Evolutionary conservation across 164 flowering plant genomes (phyloP).

Genomic region (Piper longum): DNA sequence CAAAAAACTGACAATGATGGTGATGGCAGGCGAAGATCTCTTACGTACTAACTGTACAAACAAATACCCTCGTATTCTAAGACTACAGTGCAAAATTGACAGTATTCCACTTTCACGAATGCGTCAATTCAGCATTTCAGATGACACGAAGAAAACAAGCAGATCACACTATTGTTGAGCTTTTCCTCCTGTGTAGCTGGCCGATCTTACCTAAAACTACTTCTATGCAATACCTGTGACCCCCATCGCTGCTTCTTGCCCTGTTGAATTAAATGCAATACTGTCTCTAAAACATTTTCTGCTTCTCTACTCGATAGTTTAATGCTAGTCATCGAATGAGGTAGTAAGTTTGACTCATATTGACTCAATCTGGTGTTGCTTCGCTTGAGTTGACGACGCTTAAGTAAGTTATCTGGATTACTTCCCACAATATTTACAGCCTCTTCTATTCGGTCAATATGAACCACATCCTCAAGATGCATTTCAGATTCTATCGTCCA

Average conservation of each 20-base stretch:
- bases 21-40: too few species aligned
- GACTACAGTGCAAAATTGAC: too few species aligned
- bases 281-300: slow-evolving; percentile 30
- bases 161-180: neutral
- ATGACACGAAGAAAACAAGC: neutral
- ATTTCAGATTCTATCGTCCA: slow-evolving; percentile 62
- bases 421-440: slow-evolving; percentile 72
- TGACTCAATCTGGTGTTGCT: slow-evolving; percentile 20
- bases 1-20: too few species aligned
- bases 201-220: slow-evolving; percentile 24
- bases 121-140: neutral
- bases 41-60: too few species aligned
- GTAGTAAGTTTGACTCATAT: slow-evolving; percentile 42
- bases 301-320: slow-evolving; percentile 44
- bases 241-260: slow-evolving; percentile 53
- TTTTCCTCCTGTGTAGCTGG: neutral
- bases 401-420: slow-evolving; percentile 31
- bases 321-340: slow-evolving; percentile 53
- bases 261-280: slow-evolving; percentile 36
- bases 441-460: slow-evolving; percentile 37
- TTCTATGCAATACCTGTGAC: slow-evolving; percentile 40
- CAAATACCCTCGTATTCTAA: too few species aligned
- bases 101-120: neutral
- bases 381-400: slow-evolving; percentile 27
- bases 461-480: slow-evolving; percentile 55